Base-by-base conservation (phyloP, 495 filamentous ascomycete genomes). In the Talaromyces trachyspermus region DNA sequence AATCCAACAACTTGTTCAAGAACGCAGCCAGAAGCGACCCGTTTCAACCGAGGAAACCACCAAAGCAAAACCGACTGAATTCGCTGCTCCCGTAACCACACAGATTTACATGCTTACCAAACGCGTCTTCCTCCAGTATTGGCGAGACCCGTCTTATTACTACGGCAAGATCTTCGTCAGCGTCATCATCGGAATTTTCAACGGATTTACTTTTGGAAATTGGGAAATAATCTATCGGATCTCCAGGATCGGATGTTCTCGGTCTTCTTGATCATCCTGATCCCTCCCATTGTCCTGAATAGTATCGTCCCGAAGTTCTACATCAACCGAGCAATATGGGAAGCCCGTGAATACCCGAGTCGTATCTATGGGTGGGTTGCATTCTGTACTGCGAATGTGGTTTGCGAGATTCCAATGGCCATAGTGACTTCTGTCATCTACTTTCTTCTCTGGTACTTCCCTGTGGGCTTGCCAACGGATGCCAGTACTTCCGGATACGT, bases 141-240 rank as follows among this genome's bases (percentile, higher is more conserved):
- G 84, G 84, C 74, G 85, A 39, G 68, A 81, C 49, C 69, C 78
- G 47, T 84, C 76, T 36, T 89, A 94, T 70, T 72, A 83, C 51
- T 87, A 85, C 59, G 78, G 80, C 45, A 88, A 87, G 61, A 67
- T 88, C 26, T 86, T 87, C 65, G 73, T 80, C 46, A 74, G 74
- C 24, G 71, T 86, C 32, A 79, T 85, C 52, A 76, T 84, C 43
- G 80, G 81, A 30, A 79, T 83, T 47, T 81, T 83, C 69, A 87
- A 86, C 61, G 84, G 85, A n/a, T 92, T 94, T 60, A 90, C 89
- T 95, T 92, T 69, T 92, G 77, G 69, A 71, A 81, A 54, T 71
- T 91, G 6, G 83, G 83, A 11, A 67, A 80, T 57, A 76, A 73
- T 1, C 64, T 86, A 3, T 69, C 75, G 26, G 83, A 85, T 51